Conservation (phyloP, 495 filamentous ascomycete genomes). For the Trichoderma virens region DNA sequence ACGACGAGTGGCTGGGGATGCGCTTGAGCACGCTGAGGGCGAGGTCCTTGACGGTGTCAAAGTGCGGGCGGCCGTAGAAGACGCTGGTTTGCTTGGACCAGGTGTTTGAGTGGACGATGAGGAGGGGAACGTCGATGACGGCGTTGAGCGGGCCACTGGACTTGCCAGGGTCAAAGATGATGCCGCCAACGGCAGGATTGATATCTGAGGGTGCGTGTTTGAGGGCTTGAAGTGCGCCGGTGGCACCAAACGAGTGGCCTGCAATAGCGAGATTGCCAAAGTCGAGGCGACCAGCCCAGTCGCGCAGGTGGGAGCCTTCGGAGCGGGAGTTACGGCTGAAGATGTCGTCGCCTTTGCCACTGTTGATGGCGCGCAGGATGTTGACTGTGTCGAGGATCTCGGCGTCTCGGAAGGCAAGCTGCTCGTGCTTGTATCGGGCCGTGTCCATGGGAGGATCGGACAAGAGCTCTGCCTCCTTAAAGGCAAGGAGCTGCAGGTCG, state of each 20-base stretch:
- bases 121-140: constrained; percentile 39
- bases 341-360: constrained; percentile 29
- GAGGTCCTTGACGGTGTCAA: constrained; percentile 40
- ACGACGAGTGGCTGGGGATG: constrained; percentile 25
- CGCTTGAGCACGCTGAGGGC: constrained; percentile 29
- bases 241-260: constrained; percentile 49
- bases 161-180: constrained; percentile 48
- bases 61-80: constrained; percentile 46
- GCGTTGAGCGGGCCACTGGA: constrained; percentile 41
- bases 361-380: constrained; percentile 35
- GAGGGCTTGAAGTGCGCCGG: constrained; percentile 41
- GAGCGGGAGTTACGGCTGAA: constrained; percentile 25
- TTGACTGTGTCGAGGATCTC: constrained; percentile 44
- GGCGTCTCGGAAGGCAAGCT: constrained; percentile 44
- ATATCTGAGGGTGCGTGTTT: constrained; percentile 26
- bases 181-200: constrained; percentile 33
- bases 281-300: constrained; percentile 30
- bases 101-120: constrained; percentile 43
- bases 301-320: constrained; percentile 22
- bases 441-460: constrained; percentile 13
- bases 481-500: constrained; percentile 21
- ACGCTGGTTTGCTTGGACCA: constrained; percentile 39
- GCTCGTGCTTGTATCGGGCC: constrained; percentile 32
- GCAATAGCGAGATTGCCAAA: constrained; percentile 35
- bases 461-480: constrained; percentile 22